These are phyloP conservation scores for Alternaria ethzedia DNA, from an alignment of 2,329 filamentous ascomycete genomes.

Conservation along the genomic window DNA sequence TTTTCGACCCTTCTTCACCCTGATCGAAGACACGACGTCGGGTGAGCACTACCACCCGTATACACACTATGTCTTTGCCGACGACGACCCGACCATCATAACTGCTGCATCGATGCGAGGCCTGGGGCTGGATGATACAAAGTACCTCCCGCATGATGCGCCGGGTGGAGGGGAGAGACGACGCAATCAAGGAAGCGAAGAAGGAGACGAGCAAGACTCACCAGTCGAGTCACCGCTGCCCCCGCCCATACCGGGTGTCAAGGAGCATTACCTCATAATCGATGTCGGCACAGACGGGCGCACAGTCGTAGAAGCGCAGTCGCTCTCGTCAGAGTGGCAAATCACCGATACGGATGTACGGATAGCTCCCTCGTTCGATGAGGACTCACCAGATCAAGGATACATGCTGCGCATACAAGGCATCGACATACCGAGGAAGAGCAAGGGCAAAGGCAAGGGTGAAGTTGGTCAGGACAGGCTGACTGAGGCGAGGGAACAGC, in stretches of 20 bases:
- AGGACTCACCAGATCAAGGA: constrained; percentile 50
- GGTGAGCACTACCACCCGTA: constrained; percentile 81
- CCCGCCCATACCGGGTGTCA: constrained; percentile 53
- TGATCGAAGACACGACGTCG: constrained; percentile 78
- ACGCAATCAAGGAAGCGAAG: constrained; percentile 21
- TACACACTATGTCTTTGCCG: constrained; percentile 90
- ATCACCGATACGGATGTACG: constrained; percentile 61
- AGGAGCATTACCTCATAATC: constrained; percentile 64
- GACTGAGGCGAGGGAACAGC: constrained; percentile 38
- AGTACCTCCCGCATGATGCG: constrained; percentile 38
- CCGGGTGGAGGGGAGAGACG: constrained; percentile 28
- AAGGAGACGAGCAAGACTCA: constrained; percentile 32
- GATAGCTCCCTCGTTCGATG: constrained; percentile 69
- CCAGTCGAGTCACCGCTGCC: constrained; percentile 53
- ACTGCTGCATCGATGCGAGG: constrained; percentile 68
- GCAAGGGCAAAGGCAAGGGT: constrained; percentile 40
- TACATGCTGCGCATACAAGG: constrained; percentile 71
- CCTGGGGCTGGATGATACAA: constrained; percentile 56
- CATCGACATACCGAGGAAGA: constrained; percentile 44
- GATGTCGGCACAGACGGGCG: constrained; percentile 57
- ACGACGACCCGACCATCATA: constrained; percentile 83
- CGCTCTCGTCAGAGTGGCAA: constrained; percentile 77
- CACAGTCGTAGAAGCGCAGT: constrained; percentile 71
- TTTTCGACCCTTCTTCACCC: constrained; percentile 84
- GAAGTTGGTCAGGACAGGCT: constrained; percentile 36